Evolutionary conservation across 768 basidiomycete genomes (phyloP), one percentile per base, ranked within the genome.

Genomic region (Gloeopeniophorella convolvens): DNA sequence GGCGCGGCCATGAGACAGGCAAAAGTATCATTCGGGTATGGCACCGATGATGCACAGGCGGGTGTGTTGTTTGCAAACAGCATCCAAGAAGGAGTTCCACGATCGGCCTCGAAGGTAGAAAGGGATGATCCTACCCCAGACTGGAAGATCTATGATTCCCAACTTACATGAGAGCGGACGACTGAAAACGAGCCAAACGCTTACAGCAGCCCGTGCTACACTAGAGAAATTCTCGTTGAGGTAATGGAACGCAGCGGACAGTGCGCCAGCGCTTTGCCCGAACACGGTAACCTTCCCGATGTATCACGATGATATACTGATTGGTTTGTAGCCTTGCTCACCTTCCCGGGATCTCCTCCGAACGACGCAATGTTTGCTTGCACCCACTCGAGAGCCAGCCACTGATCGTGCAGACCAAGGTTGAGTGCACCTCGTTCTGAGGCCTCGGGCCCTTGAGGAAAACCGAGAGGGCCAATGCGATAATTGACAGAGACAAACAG

Each of bases 401-500:
- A 56, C 56, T 75, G 70, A 54, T 80, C 77, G 26, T 65, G 67
- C 18, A 79, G 63, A 1, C 68, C 77, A 24, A 78, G 65, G 55
- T 77, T 77, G 8, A 75, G 64, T 8, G 24, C 68, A 9, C 65
- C 66, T 4, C 64, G 63, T 12, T 62, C 52, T 5, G 60, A 63
- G 15, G 76, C 76, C 66, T 73, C 69, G 8, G 60, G 48, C 5
- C 73, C 72, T 50, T 68, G 66, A 4, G 73, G 68, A 46, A 72
- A 79, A 0, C 78, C 79, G 12, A 78, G 67, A 4, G 73, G 69
- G 5, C 72, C 73, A 13, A 79, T 57, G 31, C 79, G 68, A 56
- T 80, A 79, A 58, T 78, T 75, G 55, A 77, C 55, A 32, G 67
- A 71, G 27, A 75, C 77, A 56, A 69, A 74, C 39, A 81, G 63